Base-by-base conservation (phyloP, 1,284 basidiomycete species). In the Ustilago curta region DNA sequence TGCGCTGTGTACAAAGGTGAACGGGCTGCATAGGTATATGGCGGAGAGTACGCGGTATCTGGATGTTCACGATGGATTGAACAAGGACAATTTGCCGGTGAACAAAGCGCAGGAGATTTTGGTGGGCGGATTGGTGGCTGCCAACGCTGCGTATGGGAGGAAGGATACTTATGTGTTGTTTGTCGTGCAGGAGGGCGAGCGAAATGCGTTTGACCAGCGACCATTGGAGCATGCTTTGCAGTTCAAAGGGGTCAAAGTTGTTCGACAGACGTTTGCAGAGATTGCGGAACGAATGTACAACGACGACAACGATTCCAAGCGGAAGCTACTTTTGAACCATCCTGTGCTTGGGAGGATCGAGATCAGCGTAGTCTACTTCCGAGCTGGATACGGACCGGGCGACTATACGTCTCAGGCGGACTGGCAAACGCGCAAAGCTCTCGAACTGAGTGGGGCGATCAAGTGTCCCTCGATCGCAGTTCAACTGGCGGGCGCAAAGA, bases 121-220 rank as follows among this genome's bases (percentile, higher is more conserved):
- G 0, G 91, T 89, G 0, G 87, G 88, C 39, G 95, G 95, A 1
- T 87, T 99, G 8, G 93, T 91, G 0, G 88, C 89, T 29, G 95
- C 91, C 0, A 95, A 97, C 85, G 86, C 87, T 48, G 91, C 91
- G 11, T 97, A 96, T 39, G 43, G 25, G 11, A 25, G 27, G 18
- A 43, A 58, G 54, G 50, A 63, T 47, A 55, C 70, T 0, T 65
- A 87, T 47, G 89, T 99, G 19, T 87, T 99, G 2, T 95, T 98
- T 78, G 93, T 98, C 5, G 90, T 94, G 0, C 95, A 97, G 82
- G 89, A 90, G 8, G 89, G 90, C 27, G 97, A 99, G 85, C 88
- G 95, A n/a, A 99, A 99, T 83, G 89, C 96, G 0, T 99, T 98
- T 83, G 96, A 99, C 83, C 97, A 99, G 85, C 89, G 91, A 5